Base-by-base conservation (phyloP, 1,284 basidiomycete species). In the Neonothopanus nambi region DNA sequence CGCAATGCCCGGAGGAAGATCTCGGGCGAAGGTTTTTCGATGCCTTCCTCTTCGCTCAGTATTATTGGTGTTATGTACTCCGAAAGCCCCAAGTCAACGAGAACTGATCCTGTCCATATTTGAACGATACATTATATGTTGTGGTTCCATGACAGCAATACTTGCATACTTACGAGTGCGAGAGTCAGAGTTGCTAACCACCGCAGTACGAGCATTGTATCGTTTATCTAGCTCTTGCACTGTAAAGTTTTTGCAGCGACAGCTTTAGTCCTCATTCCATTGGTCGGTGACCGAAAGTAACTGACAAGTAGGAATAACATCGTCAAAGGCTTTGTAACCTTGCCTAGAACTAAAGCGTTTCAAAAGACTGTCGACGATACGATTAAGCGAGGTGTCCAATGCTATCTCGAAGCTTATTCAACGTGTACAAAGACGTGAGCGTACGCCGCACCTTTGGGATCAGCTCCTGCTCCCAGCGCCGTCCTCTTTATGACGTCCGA, bases 171-270 rank as follows among this genome's bases (percentile, higher is more conserved):
- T 66, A 89, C 87, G 76, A 70, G 87, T 84, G 41, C 88, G 79
- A 37, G 72, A 71, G 66, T 91, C 88, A 2, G 82, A 78, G 63
- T 91, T 91, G 67, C 85, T 89, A 40, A 90, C 70, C 15, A 90
- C 67, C 7, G 79, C 86, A 23, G 80, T 83, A 51, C 63, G 67
- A 30, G 89, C 62, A 3, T 26, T 74, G 69, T 63, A 28, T 11
- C 18, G 61, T 44, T 72, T 63, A 44, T 68, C 73, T 37, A 88
- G 69, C 35, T 63, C 63, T 33, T 68, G 63, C 52, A 87, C 84
- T 87, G 59, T n/a, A 37, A n/a, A 18, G 30, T n/a, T 47, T 37
- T 54, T 18, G 13, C 55, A 40, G 15, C 36, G 35, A 26, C 17
- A 51, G 17, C 41, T 44, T 24, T 11, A 12, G n/a, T n/a, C n/a